A percentile compares a stretch with the other conserved stretches of the same genome.
These are phyloP conservation scores for Syzygium aromaticum DNA, from an alignment of 345 rosid genomes.

Conservation along the genomic window DNA sequence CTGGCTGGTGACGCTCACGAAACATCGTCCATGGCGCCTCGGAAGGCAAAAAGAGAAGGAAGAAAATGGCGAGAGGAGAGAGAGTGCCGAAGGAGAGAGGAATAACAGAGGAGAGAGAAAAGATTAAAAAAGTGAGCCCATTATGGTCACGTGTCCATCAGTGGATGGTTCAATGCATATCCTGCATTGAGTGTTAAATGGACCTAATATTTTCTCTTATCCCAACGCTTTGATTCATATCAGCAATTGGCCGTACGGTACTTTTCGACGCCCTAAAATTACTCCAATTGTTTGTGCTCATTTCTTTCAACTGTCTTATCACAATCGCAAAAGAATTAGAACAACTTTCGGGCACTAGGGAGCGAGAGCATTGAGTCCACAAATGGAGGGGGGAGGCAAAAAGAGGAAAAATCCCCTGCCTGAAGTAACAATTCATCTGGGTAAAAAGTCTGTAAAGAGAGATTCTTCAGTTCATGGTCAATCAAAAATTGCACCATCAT, in stretches of 20 bases:
- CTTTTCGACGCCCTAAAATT: not conserved
- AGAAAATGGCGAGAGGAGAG: too few relatives aligned
- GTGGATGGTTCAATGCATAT: too few relatives aligned
- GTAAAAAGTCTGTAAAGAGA: not conserved
- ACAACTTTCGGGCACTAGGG: not conserved
- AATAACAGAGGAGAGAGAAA: too few relatives aligned
- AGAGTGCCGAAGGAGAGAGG: too few relatives aligned
- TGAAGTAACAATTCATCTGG: not conserved
- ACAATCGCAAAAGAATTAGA: not conserved
- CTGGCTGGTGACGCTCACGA: too few relatives aligned
- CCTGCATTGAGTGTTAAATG: too few relatives aligned
- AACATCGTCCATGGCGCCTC: too few relatives aligned
- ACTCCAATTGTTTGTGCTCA: not conserved
- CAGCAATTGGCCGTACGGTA: not conserved
- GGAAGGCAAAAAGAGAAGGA: too few relatives aligned
- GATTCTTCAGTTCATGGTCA: conserved; percentile 1
- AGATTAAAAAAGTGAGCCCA: too few relatives aligned
- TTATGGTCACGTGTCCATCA: too few relatives aligned
- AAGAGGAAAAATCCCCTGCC: not conserved
- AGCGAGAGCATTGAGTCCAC: not conserved
- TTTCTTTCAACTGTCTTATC: not conserved
- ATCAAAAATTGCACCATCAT: not conserved
- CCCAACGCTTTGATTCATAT: not conserved
- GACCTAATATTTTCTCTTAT: not conserved
- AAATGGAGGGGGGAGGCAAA: not conserved